Evolutionary conservation across 768 basidiomycete genomes (phyloP).

Genomic region (Podaxis sp.): DNA sequence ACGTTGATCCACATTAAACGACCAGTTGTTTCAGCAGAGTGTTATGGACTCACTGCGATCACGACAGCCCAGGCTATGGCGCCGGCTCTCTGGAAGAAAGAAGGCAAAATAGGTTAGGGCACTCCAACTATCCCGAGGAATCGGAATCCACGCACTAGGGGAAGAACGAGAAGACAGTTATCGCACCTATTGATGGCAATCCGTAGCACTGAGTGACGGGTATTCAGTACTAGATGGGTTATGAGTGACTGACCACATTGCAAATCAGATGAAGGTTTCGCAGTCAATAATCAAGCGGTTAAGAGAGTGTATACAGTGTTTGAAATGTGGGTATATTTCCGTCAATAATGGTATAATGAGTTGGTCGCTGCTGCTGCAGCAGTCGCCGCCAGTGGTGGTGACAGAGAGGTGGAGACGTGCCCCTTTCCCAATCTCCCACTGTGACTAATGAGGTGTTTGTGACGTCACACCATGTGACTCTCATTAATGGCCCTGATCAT

Average conservation of each 20-base stretch:
- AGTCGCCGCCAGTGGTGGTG: constrained; percentile 10
- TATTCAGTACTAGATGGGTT: constrained; percentile 8
- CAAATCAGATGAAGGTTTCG: constrained; percentile 22
- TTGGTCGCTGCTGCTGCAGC: constrained; percentile 9
- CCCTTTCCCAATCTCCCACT: background rate
- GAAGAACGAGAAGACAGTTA: constrained; percentile 73
- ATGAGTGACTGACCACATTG: constrained; percentile 29
- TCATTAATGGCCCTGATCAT: background rate
- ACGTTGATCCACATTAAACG: constrained; percentile 13
- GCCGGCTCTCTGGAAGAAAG: constrained; percentile 54
- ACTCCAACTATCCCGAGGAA: constrained; percentile 15
- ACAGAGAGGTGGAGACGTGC: constrained; percentile 5
- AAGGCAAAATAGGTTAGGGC: constrained; percentile 30
- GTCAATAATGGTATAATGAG: constrained; percentile 3
- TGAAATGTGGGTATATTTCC: constrained; percentile 8
- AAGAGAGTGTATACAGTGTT: constrained; percentile 9
- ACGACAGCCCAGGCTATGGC: constrained; percentile 69
- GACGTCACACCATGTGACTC: constrained; percentile 8
- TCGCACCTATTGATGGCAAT: constrained; percentile 57
- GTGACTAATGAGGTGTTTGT: constrained; percentile 10
- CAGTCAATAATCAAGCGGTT: constrained; percentile 17
- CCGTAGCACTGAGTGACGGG: constrained; percentile 11
- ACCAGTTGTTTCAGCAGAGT: constrained; percentile 13
- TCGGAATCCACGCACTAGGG: constrained; percentile 51
- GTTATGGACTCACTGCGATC: constrained; percentile 50